phyloP scores from a whole-genome alignment of 2,329 filamentous ascomycete genomes.

The Dothistroma pini region DNA sequence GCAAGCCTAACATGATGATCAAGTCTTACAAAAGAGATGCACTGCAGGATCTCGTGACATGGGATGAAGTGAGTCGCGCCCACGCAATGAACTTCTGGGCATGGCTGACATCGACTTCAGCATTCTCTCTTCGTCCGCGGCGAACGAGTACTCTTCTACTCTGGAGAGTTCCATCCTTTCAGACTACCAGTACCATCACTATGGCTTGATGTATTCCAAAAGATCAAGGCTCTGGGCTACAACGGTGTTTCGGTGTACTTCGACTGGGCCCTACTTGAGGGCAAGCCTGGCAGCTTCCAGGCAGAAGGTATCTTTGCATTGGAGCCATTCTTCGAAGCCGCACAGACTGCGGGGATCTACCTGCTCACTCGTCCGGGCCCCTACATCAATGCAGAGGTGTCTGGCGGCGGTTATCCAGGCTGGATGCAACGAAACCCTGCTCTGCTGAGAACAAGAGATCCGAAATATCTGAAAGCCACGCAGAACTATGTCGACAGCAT shows the following conservation, averaged over 20 bases:
- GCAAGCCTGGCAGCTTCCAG: constrained; percentile 64
- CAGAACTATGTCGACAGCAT: constrained; percentile 63
- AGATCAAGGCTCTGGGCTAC: constrained; percentile 76
- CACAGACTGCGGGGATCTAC: constrained; percentile 69
- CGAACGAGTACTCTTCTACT: constrained; percentile 67
- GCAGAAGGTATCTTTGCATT: constrained; percentile 70
- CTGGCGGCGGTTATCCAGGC: constrained; percentile 74
- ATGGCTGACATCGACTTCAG: constrained; percentile 10
- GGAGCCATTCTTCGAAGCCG: constrained; percentile 73
- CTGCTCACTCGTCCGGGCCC: constrained; percentile 55
- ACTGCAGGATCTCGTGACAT: constrained; percentile 61
- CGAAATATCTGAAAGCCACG: constrained; percentile 62
- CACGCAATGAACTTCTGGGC: not conserved
- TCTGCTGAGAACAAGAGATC: constrained; percentile 59
- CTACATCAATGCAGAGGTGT: constrained; percentile 71
- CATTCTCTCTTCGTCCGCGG: constrained; percentile 67
- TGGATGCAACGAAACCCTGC: constrained; percentile 71
- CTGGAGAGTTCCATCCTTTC: constrained; percentile 70
- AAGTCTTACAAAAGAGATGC: constrained; percentile 48
- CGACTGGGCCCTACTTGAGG: constrained; percentile 75
- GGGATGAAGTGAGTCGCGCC: constrained; percentile 53
- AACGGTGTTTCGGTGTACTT: constrained; percentile 76
- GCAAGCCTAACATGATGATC: constrained; percentile 49
- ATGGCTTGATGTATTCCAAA: constrained; percentile 73
- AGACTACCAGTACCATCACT: constrained; percentile 59